These are phyloP conservation scores for Tylopilus sp. DNA, from an alignment of 1,284 basidiomycete genomes.

Conservation along the genomic window DNA sequence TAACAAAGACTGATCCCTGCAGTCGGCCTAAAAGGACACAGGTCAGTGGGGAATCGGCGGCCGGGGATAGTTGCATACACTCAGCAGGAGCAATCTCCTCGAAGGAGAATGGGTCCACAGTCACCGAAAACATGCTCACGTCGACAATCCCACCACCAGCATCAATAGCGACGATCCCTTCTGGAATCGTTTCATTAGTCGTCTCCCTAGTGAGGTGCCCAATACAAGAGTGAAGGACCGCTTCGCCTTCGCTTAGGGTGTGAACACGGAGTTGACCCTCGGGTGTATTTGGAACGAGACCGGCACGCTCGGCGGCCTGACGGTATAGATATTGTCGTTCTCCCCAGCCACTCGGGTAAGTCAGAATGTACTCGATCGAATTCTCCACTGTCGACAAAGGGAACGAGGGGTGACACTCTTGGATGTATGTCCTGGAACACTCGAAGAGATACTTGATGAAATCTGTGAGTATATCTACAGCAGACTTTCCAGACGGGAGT, in stretches of 20 bases:
- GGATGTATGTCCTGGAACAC: background rate
- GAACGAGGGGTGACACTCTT: background rate
- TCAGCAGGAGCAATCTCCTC: constrained; percentile 38
- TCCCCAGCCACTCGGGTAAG: background rate
- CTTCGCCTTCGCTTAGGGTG: constrained; percentile 8
- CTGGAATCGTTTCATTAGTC: background rate
- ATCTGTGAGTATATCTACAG: constrained; percentile 47
- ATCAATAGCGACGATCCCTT: background rate
- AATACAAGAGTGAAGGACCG: constrained; percentile 20
- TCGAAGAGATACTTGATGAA: constrained; percentile 38
- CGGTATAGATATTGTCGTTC: background rate
- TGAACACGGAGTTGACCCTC: background rate
- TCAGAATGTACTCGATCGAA: background rate
- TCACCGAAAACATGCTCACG: background rate
- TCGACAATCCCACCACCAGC: background rate
- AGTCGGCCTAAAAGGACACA: background rate
- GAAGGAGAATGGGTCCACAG: constrained; percentile 13
- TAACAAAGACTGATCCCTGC: background rate
- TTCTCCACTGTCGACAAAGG: background rate
- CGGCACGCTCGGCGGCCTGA: background rate
- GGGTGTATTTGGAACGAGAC: background rate
- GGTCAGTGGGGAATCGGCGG: background rate
- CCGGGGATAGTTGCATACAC: constrained; percentile 29
- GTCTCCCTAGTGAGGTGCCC: background rate
- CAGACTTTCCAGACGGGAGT: constrained; percentile 35